Conservation (phyloP, 2,329 filamentous ascomycete species). For the Aspergillus udagawae region DNA sequence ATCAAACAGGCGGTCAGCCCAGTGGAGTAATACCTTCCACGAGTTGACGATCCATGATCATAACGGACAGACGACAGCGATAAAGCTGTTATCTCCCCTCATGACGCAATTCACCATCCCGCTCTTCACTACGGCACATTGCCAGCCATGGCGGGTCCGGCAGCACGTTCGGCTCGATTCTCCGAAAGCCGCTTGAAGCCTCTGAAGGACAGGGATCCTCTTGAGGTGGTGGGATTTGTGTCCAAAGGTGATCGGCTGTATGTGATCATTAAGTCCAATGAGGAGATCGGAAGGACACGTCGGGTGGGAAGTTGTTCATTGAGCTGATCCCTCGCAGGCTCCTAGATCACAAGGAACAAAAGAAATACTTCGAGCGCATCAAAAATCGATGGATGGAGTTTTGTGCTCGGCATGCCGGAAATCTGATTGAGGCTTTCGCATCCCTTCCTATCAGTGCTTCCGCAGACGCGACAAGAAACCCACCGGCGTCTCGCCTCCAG, state of each 20-base stretch:
- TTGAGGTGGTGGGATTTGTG: constrained; percentile 78
- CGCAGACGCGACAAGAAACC: constrained; percentile 37
- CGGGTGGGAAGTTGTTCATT: constrained; percentile 2
- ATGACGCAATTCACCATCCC: constrained; percentile 4
- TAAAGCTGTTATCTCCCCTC: background rate
- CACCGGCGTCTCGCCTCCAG: constrained; percentile 28
- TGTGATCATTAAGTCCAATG: constrained; percentile 2
- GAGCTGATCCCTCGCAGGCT: constrained; percentile 49
- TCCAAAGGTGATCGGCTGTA: constrained; percentile 89
- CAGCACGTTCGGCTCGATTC: constrained; percentile 18
- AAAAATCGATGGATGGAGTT: constrained; percentile 86
- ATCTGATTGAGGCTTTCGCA: constrained; percentile 71
- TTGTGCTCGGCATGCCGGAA: constrained; percentile 70
- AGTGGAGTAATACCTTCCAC: background rate
- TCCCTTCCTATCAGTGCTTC: constrained; percentile 50
- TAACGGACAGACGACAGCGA: background rate
- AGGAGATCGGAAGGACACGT: background rate
- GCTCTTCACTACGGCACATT: background rate
- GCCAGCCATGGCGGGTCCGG: constrained; percentile 17
- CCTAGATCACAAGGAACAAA: constrained; percentile 72
- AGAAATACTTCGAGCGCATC: constrained; percentile 81
- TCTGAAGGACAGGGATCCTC: constrained; percentile 71
- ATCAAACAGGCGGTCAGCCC: constrained; percentile 19
- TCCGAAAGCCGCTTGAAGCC: constrained; percentile 59
- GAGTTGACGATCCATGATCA: background rate